Percentiles rank a stretch among this genome's conserved stretches.
Conservation (phyloP, 176 grass and related monocot genomes). For the Ampelocalamus luodianensis region DNA sequence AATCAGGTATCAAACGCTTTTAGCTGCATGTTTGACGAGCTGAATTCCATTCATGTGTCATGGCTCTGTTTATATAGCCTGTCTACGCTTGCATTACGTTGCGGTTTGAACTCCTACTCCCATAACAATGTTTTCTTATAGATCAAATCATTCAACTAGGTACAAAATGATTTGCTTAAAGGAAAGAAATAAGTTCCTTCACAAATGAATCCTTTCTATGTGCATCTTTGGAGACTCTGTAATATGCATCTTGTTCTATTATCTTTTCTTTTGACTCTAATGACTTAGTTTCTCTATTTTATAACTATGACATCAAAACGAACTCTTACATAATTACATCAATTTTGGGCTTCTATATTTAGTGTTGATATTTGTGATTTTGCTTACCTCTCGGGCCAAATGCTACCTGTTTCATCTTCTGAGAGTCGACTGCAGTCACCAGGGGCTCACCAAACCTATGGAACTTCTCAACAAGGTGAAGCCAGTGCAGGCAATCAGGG, state of each 20-base stretch:
- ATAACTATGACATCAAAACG: constrained; percentile 27
- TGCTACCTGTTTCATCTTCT: constrained; percentile 69
- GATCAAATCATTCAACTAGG: constrained; percentile 12
- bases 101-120: background rate
- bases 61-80: background rate
- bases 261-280: background rate
- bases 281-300: background rate
- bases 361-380: constrained; percentile 45
- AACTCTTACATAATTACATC: background rate
- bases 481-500: constrained; percentile 63
- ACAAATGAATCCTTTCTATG: constrained; percentile 20
- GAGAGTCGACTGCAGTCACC: constrained; percentile 64
- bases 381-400: constrained; percentile 47
- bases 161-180: background rate
- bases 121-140: background rate
- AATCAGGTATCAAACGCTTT: no score
- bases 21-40: no score
- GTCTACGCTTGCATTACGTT: background rate
- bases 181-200: constrained; percentile 17
- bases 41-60: background rate
- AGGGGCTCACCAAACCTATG: constrained; percentile 68
- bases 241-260: background rate
- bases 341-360: constrained; percentile 3
- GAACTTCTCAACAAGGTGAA: constrained; percentile 78
- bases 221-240: constrained; percentile 3